Percentiles rank a stretch among this genome's conserved stretches.
Evolutionary conservation across 306 rosid species (phyloP).

Genomic region (Lagenaria siceraria): DNA sequence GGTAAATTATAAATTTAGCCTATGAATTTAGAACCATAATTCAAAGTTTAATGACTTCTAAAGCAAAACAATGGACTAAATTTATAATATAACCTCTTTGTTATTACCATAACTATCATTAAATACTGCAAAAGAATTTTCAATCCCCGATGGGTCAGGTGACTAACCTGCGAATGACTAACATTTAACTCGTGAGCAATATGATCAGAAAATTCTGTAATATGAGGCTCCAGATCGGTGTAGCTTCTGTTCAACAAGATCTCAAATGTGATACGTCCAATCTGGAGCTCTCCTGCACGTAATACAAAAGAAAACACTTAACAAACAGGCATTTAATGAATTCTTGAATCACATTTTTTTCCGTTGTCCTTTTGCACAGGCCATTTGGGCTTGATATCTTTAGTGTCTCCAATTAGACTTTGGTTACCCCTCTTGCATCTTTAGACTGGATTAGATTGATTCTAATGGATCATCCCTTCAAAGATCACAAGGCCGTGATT

Average conservation of each 20-base stretch:
- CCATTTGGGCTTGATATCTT: too few relatives aligned
- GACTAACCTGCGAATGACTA: conserved; percentile 66
- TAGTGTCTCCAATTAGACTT: too few relatives aligned
- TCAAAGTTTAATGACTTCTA: not conserved
- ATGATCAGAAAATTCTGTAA: conserved; percentile 39
- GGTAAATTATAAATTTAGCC: not conserved
- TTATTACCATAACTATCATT: not conserved
- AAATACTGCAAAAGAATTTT: not conserved
- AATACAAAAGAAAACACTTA: not conserved
- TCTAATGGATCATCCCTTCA: too few relatives aligned
- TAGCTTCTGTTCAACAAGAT: conserved; percentile 62
- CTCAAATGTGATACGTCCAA: conserved; percentile 49
- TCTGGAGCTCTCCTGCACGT: conserved; percentile 46
- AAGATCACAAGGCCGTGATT: too few relatives aligned
- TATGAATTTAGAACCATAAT: not conserved
- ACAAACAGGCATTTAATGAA: not conserved
- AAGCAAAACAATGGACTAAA: not conserved
- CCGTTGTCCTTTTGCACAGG: too few relatives aligned
- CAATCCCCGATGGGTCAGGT: not conserved
- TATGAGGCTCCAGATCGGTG: conserved; percentile 53
- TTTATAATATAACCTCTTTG: not conserved
- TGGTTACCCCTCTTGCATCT: too few relatives aligned
- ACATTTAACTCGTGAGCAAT: conserved; percentile 62
- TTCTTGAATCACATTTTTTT: too few relatives aligned
- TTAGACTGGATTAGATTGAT: too few relatives aligned